These are phyloP conservation scores for Gentiana straminea DNA, from an alignment of 257 asterid species.

Conservation along the genomic window DNA sequence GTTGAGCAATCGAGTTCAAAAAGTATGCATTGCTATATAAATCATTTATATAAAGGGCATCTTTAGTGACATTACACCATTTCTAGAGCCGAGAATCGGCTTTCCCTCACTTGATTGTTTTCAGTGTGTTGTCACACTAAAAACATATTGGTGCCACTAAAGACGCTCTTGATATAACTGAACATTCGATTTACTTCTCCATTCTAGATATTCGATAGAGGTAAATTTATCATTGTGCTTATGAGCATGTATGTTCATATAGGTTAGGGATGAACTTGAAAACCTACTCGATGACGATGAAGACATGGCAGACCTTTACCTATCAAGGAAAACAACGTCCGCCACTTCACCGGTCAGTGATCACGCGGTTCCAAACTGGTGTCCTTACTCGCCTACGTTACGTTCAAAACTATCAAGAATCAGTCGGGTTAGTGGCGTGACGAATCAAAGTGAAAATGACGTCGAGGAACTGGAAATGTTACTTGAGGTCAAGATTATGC, in stretches of 20 bases:
- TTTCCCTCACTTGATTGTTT: too few species aligned
- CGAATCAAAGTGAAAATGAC: conserved; percentile 44
- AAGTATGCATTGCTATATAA: conserved; percentile 28
- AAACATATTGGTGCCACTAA: too few species aligned
- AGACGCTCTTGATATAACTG: too few species aligned
- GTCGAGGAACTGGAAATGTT: conserved; percentile 94
- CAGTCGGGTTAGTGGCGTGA: conserved; percentile 40
- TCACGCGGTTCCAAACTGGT: conserved; percentile 35
- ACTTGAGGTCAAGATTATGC: conserved; percentile 51
- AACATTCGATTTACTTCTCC: background rate
- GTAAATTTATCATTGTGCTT: background rate
- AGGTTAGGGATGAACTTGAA: conserved; percentile 93
- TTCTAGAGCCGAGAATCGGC: too few species aligned
- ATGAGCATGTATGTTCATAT: conserved; percentile 3
- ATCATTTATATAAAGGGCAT: background rate
- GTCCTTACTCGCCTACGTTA: conserved; percentile 33
- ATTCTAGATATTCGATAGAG: background rate
- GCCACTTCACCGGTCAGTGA: conserved; percentile 31
- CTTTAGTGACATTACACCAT: too few species aligned
- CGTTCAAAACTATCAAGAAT: conserved; percentile 43
- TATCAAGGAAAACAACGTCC: conserved; percentile 48
- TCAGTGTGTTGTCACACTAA: too few species aligned
- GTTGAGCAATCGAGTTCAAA: conserved; percentile 77
- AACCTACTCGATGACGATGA: conserved; percentile 80
- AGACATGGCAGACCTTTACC: conserved; percentile 86